A percentile compares a stretch with the other conserved stretches of the same genome.
phyloP scores from a whole-genome alignment of 306 rosid genomes.

The Pyrus pyrifolia region DNA sequence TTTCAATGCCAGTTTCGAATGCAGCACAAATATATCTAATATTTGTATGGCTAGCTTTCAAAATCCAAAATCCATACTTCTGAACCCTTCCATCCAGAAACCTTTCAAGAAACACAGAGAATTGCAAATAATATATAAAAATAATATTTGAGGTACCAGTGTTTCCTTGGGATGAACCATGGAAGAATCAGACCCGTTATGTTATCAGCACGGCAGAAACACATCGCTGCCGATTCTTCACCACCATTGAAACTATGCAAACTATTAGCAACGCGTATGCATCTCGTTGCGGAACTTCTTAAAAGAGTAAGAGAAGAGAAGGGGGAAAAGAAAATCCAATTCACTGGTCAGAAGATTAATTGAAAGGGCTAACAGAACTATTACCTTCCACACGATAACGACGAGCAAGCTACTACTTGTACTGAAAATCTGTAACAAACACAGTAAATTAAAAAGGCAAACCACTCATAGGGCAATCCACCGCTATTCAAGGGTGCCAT shows the following conservation, averaged over 20 bases:
- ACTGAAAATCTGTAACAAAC: not conserved
- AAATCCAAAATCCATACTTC: no score
- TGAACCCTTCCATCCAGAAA: no score
- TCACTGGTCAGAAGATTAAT: not conserved
- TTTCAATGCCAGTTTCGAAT: no score
- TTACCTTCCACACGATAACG: not conserved
- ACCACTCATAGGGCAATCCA: not conserved
- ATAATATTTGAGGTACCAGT: no score
- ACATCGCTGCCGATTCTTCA: not conserved
- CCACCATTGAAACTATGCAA: not conserved
- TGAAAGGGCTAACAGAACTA: not conserved
- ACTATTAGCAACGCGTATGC: not conserved
- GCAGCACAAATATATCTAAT: no score
- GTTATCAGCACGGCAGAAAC: no score
- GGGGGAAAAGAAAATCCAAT: not conserved
- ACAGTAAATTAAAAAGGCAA: constrained; percentile 1
- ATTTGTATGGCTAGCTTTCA: no score
- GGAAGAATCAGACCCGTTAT: no score
- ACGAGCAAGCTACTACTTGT: not conserved
- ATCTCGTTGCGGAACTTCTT: not conserved
- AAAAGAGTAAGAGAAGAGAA: not conserved
- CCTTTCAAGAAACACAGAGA: no score
- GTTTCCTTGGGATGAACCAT: no score
- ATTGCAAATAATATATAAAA: no score
- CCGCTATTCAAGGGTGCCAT: constrained; percentile 17